Evolutionary conservation across 495 filamentous ascomycete species (phyloP), one percentile per base, ranked within the genome.

Genomic region (Penicillium angulare): DNA sequence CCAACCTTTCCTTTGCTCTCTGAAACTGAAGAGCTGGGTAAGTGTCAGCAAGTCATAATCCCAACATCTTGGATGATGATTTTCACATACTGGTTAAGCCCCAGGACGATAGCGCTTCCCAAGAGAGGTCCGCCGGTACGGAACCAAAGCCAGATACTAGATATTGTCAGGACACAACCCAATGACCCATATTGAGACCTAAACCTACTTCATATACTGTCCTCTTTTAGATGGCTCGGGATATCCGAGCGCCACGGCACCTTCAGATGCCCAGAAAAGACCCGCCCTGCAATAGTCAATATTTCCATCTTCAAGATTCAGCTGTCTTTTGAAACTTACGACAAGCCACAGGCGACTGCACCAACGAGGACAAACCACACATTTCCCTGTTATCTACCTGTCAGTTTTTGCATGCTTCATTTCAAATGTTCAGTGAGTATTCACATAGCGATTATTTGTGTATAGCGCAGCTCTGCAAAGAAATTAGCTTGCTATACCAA

Each of bases 281-380:
- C 83, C 81, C 2, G 83, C 84, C 0, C 64, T 67, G 3, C 24
- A 4, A 45, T 26, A 31, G 17, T 53, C 7, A 43, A 36, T 7
- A 49, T 16, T n/a, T 22, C 0, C 18, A 3, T 29, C 2, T 22
- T 0, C 20, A 5, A 10, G n/a, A 31, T 17, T 16, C 24, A 5
- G 17, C n/a, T 20, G 6, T n/a, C 35, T 36, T 17, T 41, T 41
- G n/a, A 1, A 33, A 63, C 63, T 58, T 43, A 68, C 64, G 79
- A 81, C 49, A 87, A 64, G 18, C 84, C 84, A 60, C 83, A 86
- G 21, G 81, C 66, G 15, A 79, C 83, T 2, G 82, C 78, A 39
- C 84, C 83, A 43, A 86, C 60, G n/a, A 86, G 67, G 0, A 84
- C 78, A 21, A 86, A 72, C 84, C 83, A 87, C 40, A 80, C 75